Conservation (phyloP, 345 rosid genomes). For the Eucalyptus erythrocorys region DNA sequence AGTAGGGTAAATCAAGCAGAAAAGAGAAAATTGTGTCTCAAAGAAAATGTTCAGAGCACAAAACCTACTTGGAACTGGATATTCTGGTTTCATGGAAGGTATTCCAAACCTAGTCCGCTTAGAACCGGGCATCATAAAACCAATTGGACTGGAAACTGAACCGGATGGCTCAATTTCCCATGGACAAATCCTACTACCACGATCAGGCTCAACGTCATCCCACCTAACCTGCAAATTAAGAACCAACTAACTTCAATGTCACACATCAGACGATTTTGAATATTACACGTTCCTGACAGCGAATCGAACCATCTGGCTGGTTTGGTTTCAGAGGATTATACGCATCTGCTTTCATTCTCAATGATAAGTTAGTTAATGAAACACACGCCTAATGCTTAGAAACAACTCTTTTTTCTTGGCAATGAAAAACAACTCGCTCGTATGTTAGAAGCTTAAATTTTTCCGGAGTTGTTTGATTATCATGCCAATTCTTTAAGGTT, state of each 20-base stretch:
- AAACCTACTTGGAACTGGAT: conserved; percentile 55
- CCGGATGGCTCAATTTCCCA: conserved; percentile 89
- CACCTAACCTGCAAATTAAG: conserved; percentile 57
- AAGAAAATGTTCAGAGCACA: not conserved
- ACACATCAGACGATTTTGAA: not conserved
- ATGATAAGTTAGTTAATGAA: not conserved
- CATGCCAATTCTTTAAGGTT: no score
- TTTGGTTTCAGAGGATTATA: not conserved
- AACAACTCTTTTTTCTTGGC: not conserved
- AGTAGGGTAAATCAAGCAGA: not conserved
- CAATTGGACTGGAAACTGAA: conserved; percentile 36
- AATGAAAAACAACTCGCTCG: not conserved
- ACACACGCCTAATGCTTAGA: not conserved
- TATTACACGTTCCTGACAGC: not conserved
- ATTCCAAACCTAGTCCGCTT: conserved; percentile 81
- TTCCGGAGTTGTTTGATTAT: no score
- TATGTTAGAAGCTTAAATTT: no score
- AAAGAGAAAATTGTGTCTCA: not conserved
- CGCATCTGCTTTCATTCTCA: not conserved
- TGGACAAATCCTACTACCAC: conserved; percentile 79
- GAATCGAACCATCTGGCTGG: not conserved
- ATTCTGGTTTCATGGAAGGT: conserved; percentile 55
- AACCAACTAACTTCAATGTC: not conserved
- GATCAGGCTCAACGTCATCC: conserved; percentile 58
- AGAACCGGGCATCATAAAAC: conserved; percentile 43